Conservation (phyloP, 768 basidiomycete species). For the Naganishia onofrii region DNA sequence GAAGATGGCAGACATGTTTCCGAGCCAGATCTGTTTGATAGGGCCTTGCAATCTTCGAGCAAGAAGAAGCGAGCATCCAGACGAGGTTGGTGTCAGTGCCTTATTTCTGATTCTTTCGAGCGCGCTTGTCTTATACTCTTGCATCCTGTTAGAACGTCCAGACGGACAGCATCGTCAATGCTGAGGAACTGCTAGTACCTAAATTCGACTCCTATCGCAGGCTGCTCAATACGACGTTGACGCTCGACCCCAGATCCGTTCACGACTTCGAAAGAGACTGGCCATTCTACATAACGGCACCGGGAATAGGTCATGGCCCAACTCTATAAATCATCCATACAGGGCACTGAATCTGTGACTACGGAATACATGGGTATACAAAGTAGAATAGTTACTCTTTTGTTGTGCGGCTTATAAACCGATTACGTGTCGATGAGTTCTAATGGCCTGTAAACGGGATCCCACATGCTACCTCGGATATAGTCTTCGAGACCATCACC, state of each 20-base stretch:
- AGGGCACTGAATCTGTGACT: slow-evolving; percentile 2
- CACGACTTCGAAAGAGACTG: not conserved
- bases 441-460: slow-evolving; percentile 54
- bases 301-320: not conserved
- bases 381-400: slow-evolving; percentile 5
- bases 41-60: not conserved
- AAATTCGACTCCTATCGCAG: too few relatives aligned
- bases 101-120: not conserved
- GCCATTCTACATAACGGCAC: not conserved
- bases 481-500: slow-evolving; percentile 44
- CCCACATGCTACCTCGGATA: slow-evolving; percentile 58
- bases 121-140: not conserved
- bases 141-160: not conserved
- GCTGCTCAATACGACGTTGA: too few relatives aligned
- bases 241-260: too few relatives aligned
- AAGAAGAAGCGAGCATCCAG: not conserved
- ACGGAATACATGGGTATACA: slow-evolving; percentile 13
- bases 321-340: not conserved
- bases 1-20: not conserved
- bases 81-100: not conserved
- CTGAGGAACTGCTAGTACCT: not conserved
- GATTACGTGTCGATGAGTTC: slow-evolving; percentile 36
- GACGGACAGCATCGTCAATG: not conserved
- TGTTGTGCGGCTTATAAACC: not conserved
- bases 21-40: not conserved